Evolutionary conservation across 1,284 basidiomycete species (phyloP).

Genomic region (Lignosus rhinocerotis): DNA sequence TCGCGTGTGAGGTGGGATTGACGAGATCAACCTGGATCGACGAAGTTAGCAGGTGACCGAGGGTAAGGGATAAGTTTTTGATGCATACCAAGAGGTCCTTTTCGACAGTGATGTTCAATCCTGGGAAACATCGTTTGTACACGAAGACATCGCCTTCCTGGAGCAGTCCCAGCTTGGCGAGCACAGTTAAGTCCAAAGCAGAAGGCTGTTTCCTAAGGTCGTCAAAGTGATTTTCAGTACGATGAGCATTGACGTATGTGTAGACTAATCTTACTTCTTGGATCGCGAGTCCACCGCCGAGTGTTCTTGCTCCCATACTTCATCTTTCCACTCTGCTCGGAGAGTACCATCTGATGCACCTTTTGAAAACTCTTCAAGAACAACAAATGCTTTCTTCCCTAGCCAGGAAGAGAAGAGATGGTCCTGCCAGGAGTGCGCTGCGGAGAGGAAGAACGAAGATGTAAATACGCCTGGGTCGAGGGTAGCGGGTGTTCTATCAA

Average conservation of each 20-base stretch:
- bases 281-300: conserved; percentile 12
- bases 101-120: conserved; percentile 41
- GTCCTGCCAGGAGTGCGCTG: conserved; percentile 58
- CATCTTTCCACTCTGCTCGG: conserved; percentile 62
- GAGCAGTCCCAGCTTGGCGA: conserved; percentile 46
- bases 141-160: conserved; percentile 53
- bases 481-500: conserved; percentile 29
- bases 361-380: conserved; percentile 42
- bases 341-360: conserved; percentile 46
- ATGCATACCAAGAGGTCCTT: conserved; percentile 53
- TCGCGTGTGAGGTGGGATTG: conserved; percentile 39
- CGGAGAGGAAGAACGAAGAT: conserved; percentile 55
- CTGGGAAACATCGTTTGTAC: conserved; percentile 47
- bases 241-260: too few relatives aligned
- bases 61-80: background rate
- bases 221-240: too few relatives aligned
- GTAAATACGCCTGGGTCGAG: conserved; percentile 47
- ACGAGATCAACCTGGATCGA: conserved; percentile 44
- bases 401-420: conserved; percentile 57
- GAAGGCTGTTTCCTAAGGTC: conserved; percentile 21
- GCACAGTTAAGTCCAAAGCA: conserved; percentile 40
- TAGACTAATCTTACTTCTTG: background rate
- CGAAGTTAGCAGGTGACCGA: background rate
- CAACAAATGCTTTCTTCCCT: conserved; percentile 42
- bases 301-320: conserved; percentile 53